phyloP scores from a whole-genome alignment of 2,329 filamentous ascomycete genomes.

The Helotiales sp. region DNA sequence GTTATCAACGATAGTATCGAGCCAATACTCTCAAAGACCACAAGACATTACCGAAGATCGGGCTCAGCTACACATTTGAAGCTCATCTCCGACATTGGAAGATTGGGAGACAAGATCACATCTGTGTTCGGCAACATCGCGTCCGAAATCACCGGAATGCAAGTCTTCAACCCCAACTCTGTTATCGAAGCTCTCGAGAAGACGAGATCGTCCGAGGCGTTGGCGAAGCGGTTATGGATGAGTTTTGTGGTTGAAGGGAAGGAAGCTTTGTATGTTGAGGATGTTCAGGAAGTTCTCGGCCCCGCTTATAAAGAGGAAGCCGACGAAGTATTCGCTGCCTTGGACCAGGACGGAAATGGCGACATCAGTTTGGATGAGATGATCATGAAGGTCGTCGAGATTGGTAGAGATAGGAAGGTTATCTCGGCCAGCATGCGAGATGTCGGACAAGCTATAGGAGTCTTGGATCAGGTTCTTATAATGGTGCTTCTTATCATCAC shows the following conservation, averaged over 20 bases:
- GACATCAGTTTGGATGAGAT: constrained; percentile 97
- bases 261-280: constrained; percentile 78
- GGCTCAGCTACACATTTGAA: too few species aligned
- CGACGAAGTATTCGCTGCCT: constrained; percentile 78
- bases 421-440: constrained; percentile 96
- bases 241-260: constrained; percentile 92
- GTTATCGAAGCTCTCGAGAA: constrained; percentile 90
- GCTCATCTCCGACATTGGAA: constrained; percentile 74
- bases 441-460: constrained; percentile 90
- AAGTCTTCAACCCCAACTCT: constrained; percentile 91
- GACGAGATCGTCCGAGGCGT: constrained; percentile 81
- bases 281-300: constrained; percentile 87
- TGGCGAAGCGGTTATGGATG: constrained; percentile 95
- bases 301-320: constrained; percentile 74
- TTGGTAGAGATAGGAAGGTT: constrained; percentile 84
- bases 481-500: constrained; percentile 80
- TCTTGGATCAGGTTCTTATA: constrained; percentile 84
- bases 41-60: too few species aligned
- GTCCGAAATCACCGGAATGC: constrained; percentile 90
- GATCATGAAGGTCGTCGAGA: constrained; percentile 75
- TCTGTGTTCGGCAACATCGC: constrained; percentile 91
- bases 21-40: too few species aligned
- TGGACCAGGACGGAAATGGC: constrained; percentile 89
- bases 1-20: too few species aligned
- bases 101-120: constrained; percentile 90